Base-by-base conservation (phyloP, 108 stramenopile species). In the Pseudonitzschia pungens region DNA sequence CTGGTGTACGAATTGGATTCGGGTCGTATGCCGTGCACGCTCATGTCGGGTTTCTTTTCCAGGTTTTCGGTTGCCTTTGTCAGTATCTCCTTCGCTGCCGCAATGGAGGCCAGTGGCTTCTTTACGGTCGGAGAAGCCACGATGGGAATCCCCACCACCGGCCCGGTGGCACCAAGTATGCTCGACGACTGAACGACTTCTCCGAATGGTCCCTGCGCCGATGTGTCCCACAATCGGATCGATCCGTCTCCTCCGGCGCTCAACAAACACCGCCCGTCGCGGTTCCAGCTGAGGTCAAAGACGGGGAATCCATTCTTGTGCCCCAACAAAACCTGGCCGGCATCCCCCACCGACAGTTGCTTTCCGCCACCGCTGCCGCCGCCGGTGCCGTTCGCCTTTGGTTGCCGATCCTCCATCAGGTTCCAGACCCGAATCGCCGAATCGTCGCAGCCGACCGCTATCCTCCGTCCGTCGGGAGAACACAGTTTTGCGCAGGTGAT, bases 281-380 rank as follows among this genome's bases (percentile, higher is more conserved):
- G 71, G 33, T 88, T 92, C 96, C 96, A 96, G 72, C 84, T 81
- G 10, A 94, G 77, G 75, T 92, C 93, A 82, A 92, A 96, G 6
- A 96, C 90, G 14, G 93, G 93, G 65, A 92, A 92, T 32, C 91
- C 91, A 77, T 91, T 93, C 75, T 93, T 92, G 74, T 96, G 95
- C 41, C 95, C 95, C 77, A 96, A 56, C 41, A 96, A 75, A 4
- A 96, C 88, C 71, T 86, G 78, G 62, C 72, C 63, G 32, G 53
- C 72, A 45, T 81, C 80, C 71, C 71, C 21, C 28, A 40, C 66
- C 66, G 45, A 31, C 45, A 41, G n/a, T 45, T 60, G 66, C 27
- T 55, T 65, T n/a, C 71, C 55, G 48, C 75, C 78, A 68, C 57
- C 63, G 63, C 40, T 53, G 2, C 31, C 31, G 29, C 57, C n/a